Evolutionary conservation across 2,329 filamentous ascomycete species (phyloP), one percentile per base, ranked within the genome.

Genomic region (Drechslerella dactyloides): DNA sequence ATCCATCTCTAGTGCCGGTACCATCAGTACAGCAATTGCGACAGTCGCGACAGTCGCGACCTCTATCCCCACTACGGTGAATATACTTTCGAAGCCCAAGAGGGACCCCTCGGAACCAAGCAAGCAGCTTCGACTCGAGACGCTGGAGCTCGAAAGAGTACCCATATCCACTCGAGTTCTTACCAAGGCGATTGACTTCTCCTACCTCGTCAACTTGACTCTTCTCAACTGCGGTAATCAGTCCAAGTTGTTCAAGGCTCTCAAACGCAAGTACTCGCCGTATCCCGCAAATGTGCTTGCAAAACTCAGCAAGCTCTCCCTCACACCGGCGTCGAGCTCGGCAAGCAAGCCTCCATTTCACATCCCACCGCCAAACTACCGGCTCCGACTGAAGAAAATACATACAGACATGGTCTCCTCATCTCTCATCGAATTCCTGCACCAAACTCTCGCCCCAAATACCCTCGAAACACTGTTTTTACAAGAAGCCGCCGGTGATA

Each of bases 381-480:
- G 83, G 62, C 81, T 94, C 10, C 85, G 85, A 3, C 80, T 94
- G 57, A 92, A 88, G 79, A 85, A 88, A 74, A 84, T 94, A 13
- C 89, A 93, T 76, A 91, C 89, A 0, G 90, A 94, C 79, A 84
- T 83, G 11, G 87, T 90, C 1, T 90, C 89, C 0, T 82, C 85
- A 6, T 83, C 87, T 23, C 81, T 94, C 15, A 86, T 94, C 60
- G 83, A 83, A 0, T 93, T 94, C 77, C 82, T 94, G 73, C 90
- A 89, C 75, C 89, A 93, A 73, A 88, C 89, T 0, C 82, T 94
- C 40, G 88, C 87, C 19, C 90, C 90, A 0, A 90, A 94, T 78
- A 89, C 86, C 27, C 82, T 94, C n/a, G 89, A 94, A 79, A 87
- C 87, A 7, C 82, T 94, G 8, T 92, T 92, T 77, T 79, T 94